Conservation (phyloP, 2,329 filamentous ascomycete genomes). For the Diaporthe caulivora region DNA sequence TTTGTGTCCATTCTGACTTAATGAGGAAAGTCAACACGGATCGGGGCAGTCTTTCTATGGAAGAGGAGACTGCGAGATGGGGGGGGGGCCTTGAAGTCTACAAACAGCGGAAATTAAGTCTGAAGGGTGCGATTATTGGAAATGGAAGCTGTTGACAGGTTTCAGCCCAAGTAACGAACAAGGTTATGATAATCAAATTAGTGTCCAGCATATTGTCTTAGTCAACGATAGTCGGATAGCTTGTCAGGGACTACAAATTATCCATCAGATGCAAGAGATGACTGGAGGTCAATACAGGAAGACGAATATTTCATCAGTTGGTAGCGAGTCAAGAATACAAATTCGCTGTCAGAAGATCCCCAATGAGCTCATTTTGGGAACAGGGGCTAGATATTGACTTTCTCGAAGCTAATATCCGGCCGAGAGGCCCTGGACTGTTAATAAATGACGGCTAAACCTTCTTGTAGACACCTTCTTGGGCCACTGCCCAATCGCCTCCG, state of each 20-base stretch:
- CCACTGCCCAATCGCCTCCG: background rate
- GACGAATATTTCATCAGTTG: background rate
- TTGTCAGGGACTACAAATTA: background rate
- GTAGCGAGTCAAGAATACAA: background rate
- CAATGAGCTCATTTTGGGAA: too few species aligned
- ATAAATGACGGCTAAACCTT: background rate
- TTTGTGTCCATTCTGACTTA: background rate
- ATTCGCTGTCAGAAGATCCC: too few species aligned
- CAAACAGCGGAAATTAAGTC: background rate
- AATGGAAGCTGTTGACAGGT: background rate
- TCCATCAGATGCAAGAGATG: background rate
- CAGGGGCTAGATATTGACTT: background rate
- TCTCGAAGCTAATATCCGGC: background rate
- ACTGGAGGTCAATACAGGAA: background rate
- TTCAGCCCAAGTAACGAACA: too few species aligned
- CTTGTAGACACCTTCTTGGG: background rate
- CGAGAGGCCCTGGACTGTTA: background rate
- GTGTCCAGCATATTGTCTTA: background rate
- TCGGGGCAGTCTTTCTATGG: background rate
- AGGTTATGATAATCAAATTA: too few species aligned
- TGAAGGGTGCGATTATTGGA: background rate
- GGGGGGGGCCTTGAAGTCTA: background rate
- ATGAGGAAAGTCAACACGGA: background rate
- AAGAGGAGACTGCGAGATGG: background rate
- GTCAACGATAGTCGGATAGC: background rate